phyloP scores from a whole-genome alignment of 2,329 filamentous ascomycete genomes.

The Xylariaceae sp. region DNA sequence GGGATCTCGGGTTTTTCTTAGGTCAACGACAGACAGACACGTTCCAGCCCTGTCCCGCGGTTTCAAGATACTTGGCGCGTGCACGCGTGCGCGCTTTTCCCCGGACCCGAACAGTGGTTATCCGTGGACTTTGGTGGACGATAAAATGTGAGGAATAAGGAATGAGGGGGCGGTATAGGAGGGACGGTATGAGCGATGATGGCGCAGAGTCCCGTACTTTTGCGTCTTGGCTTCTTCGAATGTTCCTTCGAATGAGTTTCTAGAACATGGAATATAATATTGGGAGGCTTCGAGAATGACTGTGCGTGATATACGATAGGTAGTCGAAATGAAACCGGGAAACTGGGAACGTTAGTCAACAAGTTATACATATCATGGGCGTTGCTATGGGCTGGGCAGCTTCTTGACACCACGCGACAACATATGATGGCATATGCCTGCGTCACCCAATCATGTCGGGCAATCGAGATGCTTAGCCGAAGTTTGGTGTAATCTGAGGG shows the following conservation, averaged over 20 bases:
- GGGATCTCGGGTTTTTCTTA: no score
- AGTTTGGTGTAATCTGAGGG: neutral
- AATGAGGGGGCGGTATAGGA: neutral
- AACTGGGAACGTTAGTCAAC: neutral
- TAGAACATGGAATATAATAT: no score
- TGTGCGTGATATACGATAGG: no score
- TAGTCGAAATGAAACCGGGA: neutral
- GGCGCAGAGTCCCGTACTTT: no score
- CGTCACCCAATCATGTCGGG: neutral
- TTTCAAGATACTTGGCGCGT: slow-evolving; percentile 28
- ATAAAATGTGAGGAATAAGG: neutral
- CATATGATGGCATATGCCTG: neutral
- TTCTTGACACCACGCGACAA: neutral
- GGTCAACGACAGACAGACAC: neutral
- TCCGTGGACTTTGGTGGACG: slow-evolving; percentile 19
- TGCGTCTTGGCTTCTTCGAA: neutral
- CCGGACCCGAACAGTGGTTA: slow-evolving; percentile 22
- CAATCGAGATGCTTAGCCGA: neutral
- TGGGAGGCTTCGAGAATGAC: no score
- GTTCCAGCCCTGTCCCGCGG: slow-evolving; percentile 26
- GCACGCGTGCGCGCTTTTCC: neutral
- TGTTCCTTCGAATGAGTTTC: no score
- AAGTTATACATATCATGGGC: neutral
- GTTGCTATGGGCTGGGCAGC: neutral
- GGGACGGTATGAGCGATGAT: neutral